Conservation (phyloP, 768 basidiomycete species). For the Tricholomella constricta region DNA sequence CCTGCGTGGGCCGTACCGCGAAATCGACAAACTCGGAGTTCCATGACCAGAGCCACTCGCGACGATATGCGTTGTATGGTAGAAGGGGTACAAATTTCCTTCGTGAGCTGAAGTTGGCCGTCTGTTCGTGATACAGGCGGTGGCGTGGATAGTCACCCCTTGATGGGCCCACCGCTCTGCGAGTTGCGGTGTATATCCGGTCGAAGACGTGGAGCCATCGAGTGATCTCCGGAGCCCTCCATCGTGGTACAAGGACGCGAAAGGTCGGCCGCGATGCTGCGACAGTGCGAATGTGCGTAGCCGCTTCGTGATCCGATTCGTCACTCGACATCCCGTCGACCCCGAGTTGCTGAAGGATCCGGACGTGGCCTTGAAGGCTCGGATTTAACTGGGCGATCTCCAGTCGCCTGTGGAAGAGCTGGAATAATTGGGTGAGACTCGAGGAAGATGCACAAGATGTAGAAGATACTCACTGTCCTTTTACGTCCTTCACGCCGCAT, state of each 20-base stretch:
- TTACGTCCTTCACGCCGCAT: background rate
- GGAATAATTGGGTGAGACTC: background rate
- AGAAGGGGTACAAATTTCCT: conserved; percentile 15
- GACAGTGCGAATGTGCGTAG: background rate
- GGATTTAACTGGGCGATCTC: conserved; percentile 5
- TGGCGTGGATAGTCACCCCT: conserved; percentile 15
- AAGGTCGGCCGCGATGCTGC: conserved; percentile 1
- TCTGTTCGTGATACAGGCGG: background rate
- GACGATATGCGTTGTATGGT: conserved; percentile 18
- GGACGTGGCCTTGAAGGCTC: conserved; percentile 11
- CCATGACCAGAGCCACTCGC: conserved; percentile 11
- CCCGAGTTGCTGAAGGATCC: conserved; percentile 21
- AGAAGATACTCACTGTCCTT: too few relatives aligned
- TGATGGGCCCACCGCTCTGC: background rate
- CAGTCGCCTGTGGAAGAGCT: conserved; percentile 10
- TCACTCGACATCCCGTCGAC: conserved; percentile 28
- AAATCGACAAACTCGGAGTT: background rate
- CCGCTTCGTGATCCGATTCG: conserved; percentile 19
- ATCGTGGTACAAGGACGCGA: conserved; percentile 13
- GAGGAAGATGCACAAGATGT: background rate
- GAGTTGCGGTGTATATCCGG: conserved; percentile 9
- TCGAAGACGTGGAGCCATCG: conserved; percentile 22
- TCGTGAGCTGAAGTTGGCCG: conserved; percentile 2
- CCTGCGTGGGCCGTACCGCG: conserved; percentile 1
- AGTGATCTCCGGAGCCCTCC: conserved; percentile 15